Base-by-base conservation (phyloP, 2,329 filamentous ascomycete genomes). In the Phialemoniopsis sp. region DNA sequence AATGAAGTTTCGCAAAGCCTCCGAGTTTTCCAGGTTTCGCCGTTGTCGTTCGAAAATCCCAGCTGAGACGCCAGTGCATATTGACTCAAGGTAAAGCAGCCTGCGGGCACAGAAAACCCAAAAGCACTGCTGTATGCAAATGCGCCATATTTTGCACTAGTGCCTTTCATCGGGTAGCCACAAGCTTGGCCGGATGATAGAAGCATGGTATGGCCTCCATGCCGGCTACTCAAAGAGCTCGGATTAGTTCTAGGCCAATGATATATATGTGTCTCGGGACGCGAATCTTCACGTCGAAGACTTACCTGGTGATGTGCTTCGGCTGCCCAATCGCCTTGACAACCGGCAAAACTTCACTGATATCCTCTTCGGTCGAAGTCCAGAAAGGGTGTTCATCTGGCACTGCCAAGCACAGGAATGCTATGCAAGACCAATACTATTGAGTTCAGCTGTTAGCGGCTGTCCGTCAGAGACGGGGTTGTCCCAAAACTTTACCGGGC, bases 391-490 rank as follows among this genome's bases (percentile, higher is more conserved):
- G 85, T 2, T 69, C 65, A 31, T 77, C 72, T 1, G 85, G 77
- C 10, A 86, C 70, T 2, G 82, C 83, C 4, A 89, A 68, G 34
- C 82, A 82, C 29, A 85, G 83, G 53, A 89, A 89, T 2, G 83
- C 78, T 16, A 89, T 66, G 62, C 85, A 89, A 38, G 82, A 83
- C 86, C 86, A 90, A 57, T 89, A 89, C 48, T n/a, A n/a, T n/a
- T 85, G 65, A 2, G 63, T 67, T 15, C 2, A 13, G 16, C 17
- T 18, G 8, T 39, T n/a, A 42, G 39, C 28, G 3, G 19, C 15
- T 14, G n/a, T 16, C 16, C 10, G 14, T n/a, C n/a, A n/a, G n/a
- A n/a, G n/a, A n/a, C n/a, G n/a, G n/a, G n/a, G n/a, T n/a, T n/a
- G n/a, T n/a, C 15, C 15, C 13, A 18, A 21, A 9, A 29, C 28